Conservation (phyloP, 768 basidiomycete species). For the Russula sp. region DNA sequence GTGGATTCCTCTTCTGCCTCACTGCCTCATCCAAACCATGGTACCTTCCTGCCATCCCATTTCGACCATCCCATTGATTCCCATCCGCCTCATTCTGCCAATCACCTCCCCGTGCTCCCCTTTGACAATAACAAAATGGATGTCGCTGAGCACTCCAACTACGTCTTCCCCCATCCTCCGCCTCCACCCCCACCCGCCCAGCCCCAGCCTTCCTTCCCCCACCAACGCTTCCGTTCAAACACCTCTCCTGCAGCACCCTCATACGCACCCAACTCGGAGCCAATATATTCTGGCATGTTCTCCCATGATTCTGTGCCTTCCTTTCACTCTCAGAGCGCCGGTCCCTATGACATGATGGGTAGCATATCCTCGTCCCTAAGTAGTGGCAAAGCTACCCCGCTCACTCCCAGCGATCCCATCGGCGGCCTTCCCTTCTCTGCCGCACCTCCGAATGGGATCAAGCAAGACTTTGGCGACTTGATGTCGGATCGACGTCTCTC, state of each 20-base stretch:
- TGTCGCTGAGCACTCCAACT: conserved; percentile 48
- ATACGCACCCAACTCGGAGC: conserved; percentile 48
- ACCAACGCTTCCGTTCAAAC: conserved; percentile 62
- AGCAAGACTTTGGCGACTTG: conserved; percentile 55
- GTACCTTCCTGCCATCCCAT: conserved; percentile 43
- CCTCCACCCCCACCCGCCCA: neutral
- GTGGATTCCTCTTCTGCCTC: conserved; percentile 38
- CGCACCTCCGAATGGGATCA: conserved; percentile 30
- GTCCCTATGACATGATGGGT: conserved; percentile 59
- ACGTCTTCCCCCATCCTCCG: conserved; percentile 47
- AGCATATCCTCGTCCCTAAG: conserved; percentile 57
- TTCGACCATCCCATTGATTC: conserved; percentile 28
- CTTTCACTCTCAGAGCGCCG: conserved; percentile 44
- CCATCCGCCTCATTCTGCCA: conserved; percentile 31
- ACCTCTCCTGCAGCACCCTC: conserved; percentile 57
- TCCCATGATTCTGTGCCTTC: conserved; percentile 55
- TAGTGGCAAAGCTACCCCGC: conserved; percentile 67
- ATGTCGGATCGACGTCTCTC: conserved; percentile 53
- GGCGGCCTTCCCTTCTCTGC: conserved; percentile 47
- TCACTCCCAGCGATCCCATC: conserved; percentile 62
- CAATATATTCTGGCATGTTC: conserved; percentile 49
- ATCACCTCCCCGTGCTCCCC: conserved; percentile 31
- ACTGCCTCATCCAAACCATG: conserved; percentile 36
- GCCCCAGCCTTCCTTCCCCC: conserved; percentile 35
- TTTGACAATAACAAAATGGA: conserved; percentile 51